Percentiles rank a stretch among this genome's conserved stretches.
These are phyloP conservation scores for Calonectria hongkongensis DNA, from an alignment of 2,329 filamentous ascomycete species.

Conservation along the genomic window DNA sequence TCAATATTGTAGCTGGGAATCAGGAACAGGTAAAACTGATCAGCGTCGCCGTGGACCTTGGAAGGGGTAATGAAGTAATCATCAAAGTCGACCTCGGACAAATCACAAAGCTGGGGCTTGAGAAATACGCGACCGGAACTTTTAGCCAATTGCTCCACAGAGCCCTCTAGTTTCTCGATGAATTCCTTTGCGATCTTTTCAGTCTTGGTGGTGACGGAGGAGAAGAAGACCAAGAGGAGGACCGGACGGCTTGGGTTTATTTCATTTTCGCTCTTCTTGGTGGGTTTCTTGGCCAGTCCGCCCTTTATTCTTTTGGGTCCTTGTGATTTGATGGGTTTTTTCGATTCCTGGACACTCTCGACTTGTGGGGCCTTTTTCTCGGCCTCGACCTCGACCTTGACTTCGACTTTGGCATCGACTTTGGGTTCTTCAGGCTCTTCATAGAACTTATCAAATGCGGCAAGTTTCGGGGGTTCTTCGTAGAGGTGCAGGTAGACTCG, in stretches of 20 bases:
- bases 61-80: constrained; percentile 91
- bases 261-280: constrained; percentile 50
- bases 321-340: constrained; percentile 57
- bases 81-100: constrained; percentile 92
- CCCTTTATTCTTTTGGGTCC: constrained; percentile 72
- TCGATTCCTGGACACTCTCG: constrained; percentile 49
- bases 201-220: constrained; percentile 89
- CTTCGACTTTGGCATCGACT: background rate
- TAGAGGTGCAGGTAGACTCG: constrained; percentile 66
- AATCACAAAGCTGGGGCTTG: constrained; percentile 81
- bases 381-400: constrained; percentile 20
- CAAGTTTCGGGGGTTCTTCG: constrained; percentile 56
- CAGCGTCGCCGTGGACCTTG: constrained; percentile 72
- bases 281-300: constrained; percentile 59
- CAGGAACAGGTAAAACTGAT: constrained; percentile 88
- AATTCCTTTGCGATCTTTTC: constrained; percentile 82
- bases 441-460: constrained; percentile 62
- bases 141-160: constrained; percentile 70
- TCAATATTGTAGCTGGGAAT: constrained; percentile 97
- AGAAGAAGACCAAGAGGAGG: constrained; percentile 90
- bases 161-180: constrained; percentile 70
- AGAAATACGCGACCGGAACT: constrained; percentile 64
- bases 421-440: constrained; percentile 46
- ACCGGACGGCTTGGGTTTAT: constrained; percentile 68
- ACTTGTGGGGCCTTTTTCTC: constrained; percentile 46